Base-by-base conservation (phyloP, 495 filamentous ascomycete genomes). In the Trichoderma asperelloides region DNA sequence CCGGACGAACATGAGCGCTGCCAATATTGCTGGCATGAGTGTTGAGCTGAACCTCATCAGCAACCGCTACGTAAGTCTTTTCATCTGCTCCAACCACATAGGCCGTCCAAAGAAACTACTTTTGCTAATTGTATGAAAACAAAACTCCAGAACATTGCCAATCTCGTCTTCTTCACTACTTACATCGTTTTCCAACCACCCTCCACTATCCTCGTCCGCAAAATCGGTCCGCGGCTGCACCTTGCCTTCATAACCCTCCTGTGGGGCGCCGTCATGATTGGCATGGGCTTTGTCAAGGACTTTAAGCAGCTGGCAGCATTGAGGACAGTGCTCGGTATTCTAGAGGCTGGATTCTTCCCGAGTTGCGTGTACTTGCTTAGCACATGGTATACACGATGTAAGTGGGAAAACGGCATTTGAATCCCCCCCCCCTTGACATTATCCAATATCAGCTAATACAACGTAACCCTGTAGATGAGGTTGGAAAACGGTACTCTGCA, bases 321-420 rank as follows among this genome's bases (percentile, higher is more conserved):
- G 63, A 80, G 88, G 51, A 77, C 87, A 0, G 64, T 89, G 5
- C 77, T 91, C 15, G 87, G 88, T 69, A 67, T 86, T n/a, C 70
- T 90, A 1, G 87, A 90, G 70, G 86, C 88, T 66, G 85, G 85
- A 63, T 90, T 87, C 71, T 88, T 87, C 73, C 88, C 88, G 21
- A 69, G 83, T 51, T 86, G 84, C 63, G 84, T 86, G 1, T 89
- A 88, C 70, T 75, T 89, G 16, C 78, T 90, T 2, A 82, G 78
- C 41, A 87, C 83, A 55, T 89, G 87, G 87, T 89, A 89, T 70
- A 84, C 83, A 5, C 73, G 86, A 70, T 89, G 75, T 78, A 69
- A 68, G 76, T 68, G 6, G 2, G 2, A 27, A 67, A n/a, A n/a
- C n/a, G n/a, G n/a, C n/a, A n/a, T n/a, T n/a, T n/a, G n/a, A n/a